Base-by-base conservation (phyloP, 768 basidiomycete species). In the Pisolithus orientalis region DNA sequence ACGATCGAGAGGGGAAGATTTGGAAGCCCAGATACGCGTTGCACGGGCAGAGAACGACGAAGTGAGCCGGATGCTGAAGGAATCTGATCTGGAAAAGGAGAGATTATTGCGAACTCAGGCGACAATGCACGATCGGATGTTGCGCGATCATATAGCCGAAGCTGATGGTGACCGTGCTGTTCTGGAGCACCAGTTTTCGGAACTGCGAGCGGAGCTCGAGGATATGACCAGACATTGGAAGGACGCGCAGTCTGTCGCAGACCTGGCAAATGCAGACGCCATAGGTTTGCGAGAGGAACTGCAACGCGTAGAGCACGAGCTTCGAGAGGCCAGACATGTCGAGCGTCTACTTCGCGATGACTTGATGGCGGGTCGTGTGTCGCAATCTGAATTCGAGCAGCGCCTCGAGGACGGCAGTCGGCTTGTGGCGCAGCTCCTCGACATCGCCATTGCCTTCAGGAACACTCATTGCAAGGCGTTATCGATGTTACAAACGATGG, bases 141-240 rank as follows among this genome's bases (percentile, higher is more conserved):
- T 96, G 56, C 80, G 91, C 1, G 93, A 96, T 64, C 89, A 94
- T 60, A 85, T 88, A 50, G 88, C 88, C 3, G 94, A 98, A 67
- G 90, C 93, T 13, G 92, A 96, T 61, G 90, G 93, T 1, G 94
- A 97, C 65, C 81, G 92, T 7, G 93, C 94, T 0, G 91, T 95
- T 13, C 74, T 96, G 44, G 93, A 96, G 68, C 84, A 94, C 47
- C 88, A 93, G 65, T 85, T 88, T 64, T 82, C 79, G 39, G 88
- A 90, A 63, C 70, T 90, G 37, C 78, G 79, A 57, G 81, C 80
- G 1, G 74, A 76, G 7, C 69, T 86, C 46, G 87, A 86, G 51
- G 74, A 77, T 52, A 73, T 77, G 16, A 78, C 82, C 50, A 76
- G 78, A 8, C 80, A 86, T 57, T 63, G 89, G 16, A 84, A 83